Percentiles rank a stretch among this genome's conserved stretches.
Evolutionary conservation across 1,284 basidiomycete genomes (phyloP).

Genomic region (Papiliotrema fonsecae): DNA sequence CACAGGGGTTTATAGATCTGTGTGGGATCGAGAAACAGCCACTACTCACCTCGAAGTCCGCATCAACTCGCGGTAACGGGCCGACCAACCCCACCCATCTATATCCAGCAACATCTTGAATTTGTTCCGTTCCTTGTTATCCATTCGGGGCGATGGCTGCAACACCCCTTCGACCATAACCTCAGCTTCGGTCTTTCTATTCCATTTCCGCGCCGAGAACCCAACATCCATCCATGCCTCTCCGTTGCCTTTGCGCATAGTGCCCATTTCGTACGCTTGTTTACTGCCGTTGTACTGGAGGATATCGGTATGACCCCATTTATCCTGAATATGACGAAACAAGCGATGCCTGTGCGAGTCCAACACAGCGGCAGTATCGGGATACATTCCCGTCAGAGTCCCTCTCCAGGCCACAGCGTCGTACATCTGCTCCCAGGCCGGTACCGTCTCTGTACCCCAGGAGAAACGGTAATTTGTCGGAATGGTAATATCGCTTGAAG

Average conservation of each 20-base stretch:
- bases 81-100: slow-evolving; percentile 12
- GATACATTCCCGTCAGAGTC: not conserved
- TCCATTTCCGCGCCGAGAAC: not conserved
- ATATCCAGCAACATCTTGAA: slow-evolving; percentile 8
- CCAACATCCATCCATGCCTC: not conserved
- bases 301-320: not conserved
- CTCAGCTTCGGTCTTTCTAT: not conserved
- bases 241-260: not conserved
- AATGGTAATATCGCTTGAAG: not conserved
- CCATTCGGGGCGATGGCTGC: not conserved
- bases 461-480: slow-evolving; percentile 2
- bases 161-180: not conserved
- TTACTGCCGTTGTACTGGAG: not conserved
- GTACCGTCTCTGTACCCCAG: not conserved
- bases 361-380: not conserved
- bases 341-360: not conserved
- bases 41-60: not conserved
- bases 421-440: not conserved
- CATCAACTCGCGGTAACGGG: slow-evolving; percentile 1
- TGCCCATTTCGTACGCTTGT: not conserved
- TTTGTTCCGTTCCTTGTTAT: not conserved
- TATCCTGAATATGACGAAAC: not conserved
- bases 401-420: not conserved
- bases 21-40: too few relatives aligned
- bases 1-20: too few relatives aligned